Evolutionary conservation across 2,329 filamentous ascomycete species (phyloP).

Genomic region (Penicillium verrucosum): DNA sequence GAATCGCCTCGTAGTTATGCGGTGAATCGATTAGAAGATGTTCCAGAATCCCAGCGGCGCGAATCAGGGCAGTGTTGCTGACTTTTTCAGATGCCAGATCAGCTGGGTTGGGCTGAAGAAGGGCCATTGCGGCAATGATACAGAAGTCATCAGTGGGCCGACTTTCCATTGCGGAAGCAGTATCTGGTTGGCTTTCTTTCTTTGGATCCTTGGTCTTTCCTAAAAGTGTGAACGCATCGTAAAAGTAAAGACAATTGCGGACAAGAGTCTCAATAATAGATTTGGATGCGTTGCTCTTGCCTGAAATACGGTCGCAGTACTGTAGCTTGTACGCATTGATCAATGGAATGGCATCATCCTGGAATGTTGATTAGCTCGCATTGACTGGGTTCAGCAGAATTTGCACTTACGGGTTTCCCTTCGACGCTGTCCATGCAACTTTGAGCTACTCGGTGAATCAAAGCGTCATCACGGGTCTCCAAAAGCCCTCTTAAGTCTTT

Average conservation of each 20-base stretch:
- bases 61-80: constrained; percentile 34
- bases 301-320: constrained; percentile 40
- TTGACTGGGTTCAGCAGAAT: background rate
- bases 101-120: constrained; percentile 33
- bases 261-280: constrained; percentile 38
- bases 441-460: constrained; percentile 10
- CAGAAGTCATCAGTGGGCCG: constrained; percentile 45
- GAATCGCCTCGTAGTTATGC: constrained; percentile 46
- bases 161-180: constrained; percentile 41
- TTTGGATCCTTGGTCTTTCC: constrained; percentile 16
- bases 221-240: constrained; percentile 24
- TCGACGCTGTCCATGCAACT: constrained; percentile 12
- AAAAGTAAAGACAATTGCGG: constrained; percentile 37
- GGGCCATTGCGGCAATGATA: constrained; percentile 43
- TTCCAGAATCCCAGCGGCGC: constrained; percentile 40
- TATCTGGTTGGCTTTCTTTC: constrained; percentile 6
- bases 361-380: constrained; percentile 6
- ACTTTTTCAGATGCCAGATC: constrained; percentile 18
- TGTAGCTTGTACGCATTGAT: constrained; percentile 47
- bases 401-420: constrained; percentile 25
- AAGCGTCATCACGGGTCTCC: constrained; percentile 22
- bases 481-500: constrained; percentile 42
- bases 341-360: constrained; percentile 28
- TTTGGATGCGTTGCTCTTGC: constrained; percentile 25
- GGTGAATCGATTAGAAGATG: constrained; percentile 41